Evolutionary conservation across 192 early-diverging fungal genomes (phyloP).

Genomic region (Phycomyces blakesleeanus): DNA sequence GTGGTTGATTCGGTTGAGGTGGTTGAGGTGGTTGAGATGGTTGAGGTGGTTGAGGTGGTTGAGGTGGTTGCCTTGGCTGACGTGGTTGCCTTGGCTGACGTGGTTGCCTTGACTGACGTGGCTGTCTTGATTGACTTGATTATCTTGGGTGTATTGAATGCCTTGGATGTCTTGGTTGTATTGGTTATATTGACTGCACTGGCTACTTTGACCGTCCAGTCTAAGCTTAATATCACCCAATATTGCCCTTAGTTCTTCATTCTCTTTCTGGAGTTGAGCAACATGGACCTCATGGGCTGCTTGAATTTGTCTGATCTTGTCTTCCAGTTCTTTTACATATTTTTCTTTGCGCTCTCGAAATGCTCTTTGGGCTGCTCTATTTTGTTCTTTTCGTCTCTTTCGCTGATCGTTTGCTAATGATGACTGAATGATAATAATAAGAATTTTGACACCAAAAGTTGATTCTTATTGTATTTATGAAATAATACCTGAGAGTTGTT

Average conservation of each 20-base stretch:
- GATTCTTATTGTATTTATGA: too few species aligned
- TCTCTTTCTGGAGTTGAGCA: constrained; percentile 31
- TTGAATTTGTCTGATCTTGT: constrained; percentile 66
- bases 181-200: too few species aligned
- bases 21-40: too few species aligned
- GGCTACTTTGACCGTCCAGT: background rate
- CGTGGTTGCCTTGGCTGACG: too few species aligned
- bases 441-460: background rate
- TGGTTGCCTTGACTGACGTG: too few species aligned
- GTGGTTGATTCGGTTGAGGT: too few species aligned
- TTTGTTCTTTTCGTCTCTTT: constrained; percentile 34
- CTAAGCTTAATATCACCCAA: constrained; percentile 2
- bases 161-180: too few species aligned
- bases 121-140: too few species aligned
- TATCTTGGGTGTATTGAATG: too few species aligned
- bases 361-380: constrained; percentile 46
- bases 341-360: constrained; percentile 86
- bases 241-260: background rate
- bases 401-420: constrained; percentile 6
- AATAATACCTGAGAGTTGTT: too few species aligned
- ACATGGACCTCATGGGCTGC: constrained; percentile 44
- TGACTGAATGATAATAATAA: background rate
- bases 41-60: too few species aligned
- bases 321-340: constrained; percentile 79
- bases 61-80: too few species aligned